Evolutionary conservation across 2,329 filamentous ascomycete genomes (phyloP).

Genomic region (Cordyceps militaris): DNA sequence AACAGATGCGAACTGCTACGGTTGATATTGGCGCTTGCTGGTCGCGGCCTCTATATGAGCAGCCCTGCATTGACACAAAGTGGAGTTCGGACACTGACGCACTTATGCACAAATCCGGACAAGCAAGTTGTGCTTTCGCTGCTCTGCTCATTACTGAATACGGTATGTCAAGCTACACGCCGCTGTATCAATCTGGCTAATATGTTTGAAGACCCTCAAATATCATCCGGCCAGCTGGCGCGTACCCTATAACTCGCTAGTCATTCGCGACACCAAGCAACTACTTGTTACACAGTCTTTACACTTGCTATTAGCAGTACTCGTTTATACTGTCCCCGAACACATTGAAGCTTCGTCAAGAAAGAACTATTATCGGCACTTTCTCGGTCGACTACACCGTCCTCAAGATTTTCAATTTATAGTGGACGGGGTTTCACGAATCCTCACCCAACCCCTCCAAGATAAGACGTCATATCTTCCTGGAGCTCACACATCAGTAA

Average conservation of each 20-base stretch:
- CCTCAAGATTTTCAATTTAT: slow-evolving; percentile 98
- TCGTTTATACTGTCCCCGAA: slow-evolving; percentile 85
- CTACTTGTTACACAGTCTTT: slow-evolving; percentile 86
- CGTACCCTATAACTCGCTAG: slow-evolving; percentile 86
- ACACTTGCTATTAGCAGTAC: slow-evolving; percentile 77
- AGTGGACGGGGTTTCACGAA: slow-evolving; percentile 86
- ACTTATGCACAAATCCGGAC: slow-evolving; percentile 79
- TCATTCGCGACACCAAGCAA: slow-evolving; percentile 86
- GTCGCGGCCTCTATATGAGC: slow-evolving; percentile 90
- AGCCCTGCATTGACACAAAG: slow-evolving; percentile 71
- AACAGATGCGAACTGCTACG: slow-evolving; percentile 87
- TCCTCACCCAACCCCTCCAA: slow-evolving; percentile 87
- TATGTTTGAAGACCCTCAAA: slow-evolving; percentile 65
- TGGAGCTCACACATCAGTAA: slow-evolving; percentile 69
- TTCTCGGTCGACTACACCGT: slow-evolving; percentile 80
- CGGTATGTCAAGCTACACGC: slow-evolving; percentile 45
- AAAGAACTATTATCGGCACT: slow-evolving; percentile 93
- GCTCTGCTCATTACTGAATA: slow-evolving; percentile 89
- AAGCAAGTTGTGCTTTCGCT: slow-evolving; percentile 88
- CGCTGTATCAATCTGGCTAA: background rate
- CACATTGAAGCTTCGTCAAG: slow-evolving; percentile 54
- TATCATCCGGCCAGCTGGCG: slow-evolving; percentile 94
- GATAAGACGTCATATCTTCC: slow-evolving; percentile 84
- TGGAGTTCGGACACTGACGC: slow-evolving; percentile 78
- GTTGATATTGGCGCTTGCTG: slow-evolving; percentile 75